Base-by-base conservation (phyloP, 208 protist species). In the Acanthamoeba culbertsoni region DNA sequence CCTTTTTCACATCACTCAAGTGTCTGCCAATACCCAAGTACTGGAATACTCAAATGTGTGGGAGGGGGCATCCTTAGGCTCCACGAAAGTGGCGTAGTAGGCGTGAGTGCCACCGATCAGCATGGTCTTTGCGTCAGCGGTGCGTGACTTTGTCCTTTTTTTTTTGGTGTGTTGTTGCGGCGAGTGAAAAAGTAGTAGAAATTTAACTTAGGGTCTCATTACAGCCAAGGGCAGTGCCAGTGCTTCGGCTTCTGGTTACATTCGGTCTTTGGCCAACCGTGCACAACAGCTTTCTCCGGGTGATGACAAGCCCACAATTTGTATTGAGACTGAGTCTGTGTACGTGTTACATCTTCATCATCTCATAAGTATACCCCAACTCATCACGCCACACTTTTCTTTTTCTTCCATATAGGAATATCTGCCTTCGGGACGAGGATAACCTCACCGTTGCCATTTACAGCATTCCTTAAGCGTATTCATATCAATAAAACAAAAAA, bases 171-270 rank as follows among this genome's bases (percentile, higher is more conserved):
- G n/a, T n/a, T n/a, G n/a, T n/a, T n/a, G n/a, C n/a, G n/a, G n/a
- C n/a, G n/a, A n/a, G n/a, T n/a, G n/a, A n/a, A n/a, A n/a, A n/a
- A n/a, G n/a, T n/a, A n/a, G n/a, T n/a, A n/a, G n/a, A n/a, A n/a
- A n/a, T n/a, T n/a, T n/a, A n/a, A n/a, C n/a, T 48, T 86, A 57
- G 31, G 5, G 20, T 59, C n/a, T 12, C 7, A 42, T 68, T 68
- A 59, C 86, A 91, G 86, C 86, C 33, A 91, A 91, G 62, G 86
- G 86, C 26, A 91, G 59, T 68, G 86, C 55, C n/a, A 91, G 48
- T 20, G 42, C 86, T 35, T 46, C 59, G 26, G 51, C 86, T 18
- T 63, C 86, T n/a, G 86, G 86, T 40, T 91, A 45, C 31, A 73
- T 91, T 73, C 86, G 86, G 51, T 63, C 86, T 46, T 35, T 91